Evolutionary conservation across 805 yeast genomes (phyloP).

Genomic region (Myxozyma nipponensis): DNA sequence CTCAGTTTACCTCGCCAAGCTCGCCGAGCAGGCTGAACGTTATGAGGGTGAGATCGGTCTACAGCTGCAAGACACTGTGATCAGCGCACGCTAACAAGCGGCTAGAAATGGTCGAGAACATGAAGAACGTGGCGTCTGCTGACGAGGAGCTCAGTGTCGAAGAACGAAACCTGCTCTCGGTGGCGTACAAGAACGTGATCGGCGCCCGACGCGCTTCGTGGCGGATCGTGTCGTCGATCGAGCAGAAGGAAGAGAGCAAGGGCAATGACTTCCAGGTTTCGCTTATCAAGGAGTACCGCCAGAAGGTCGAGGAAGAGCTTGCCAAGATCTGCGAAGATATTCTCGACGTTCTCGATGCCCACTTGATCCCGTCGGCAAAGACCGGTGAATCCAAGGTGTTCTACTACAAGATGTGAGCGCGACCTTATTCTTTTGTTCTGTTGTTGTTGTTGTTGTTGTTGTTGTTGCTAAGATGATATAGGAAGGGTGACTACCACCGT

Average conservation of each 20-base stretch:
- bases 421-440: neutral
- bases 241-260: slow-evolving; percentile 96
- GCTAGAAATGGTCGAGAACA: slow-evolving; percentile 67
- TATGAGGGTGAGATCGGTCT: slow-evolving; percentile 84
- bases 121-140: slow-evolving; percentile 94
- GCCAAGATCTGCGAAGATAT: slow-evolving; percentile 93
- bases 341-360: slow-evolving; percentile 77
- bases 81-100: neutral
- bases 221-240: slow-evolving; percentile 98
- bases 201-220: slow-evolving; percentile 99
- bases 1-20: slow-evolving; percentile 92
- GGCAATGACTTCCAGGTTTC: slow-evolving; percentile 87
- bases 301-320: slow-evolving; percentile 89
- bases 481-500: slow-evolving; percentile 98
- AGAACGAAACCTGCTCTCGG: slow-evolving; percentile 94
- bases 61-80: neutral
- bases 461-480: neutral
- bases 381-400: slow-evolving; percentile 97
- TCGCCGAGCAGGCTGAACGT: slow-evolving; percentile 99
- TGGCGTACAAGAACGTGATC: slow-evolving; percentile 96
- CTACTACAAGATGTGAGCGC: slow-evolving; percentile 78
- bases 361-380: slow-evolving; percentile 89
- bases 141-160: slow-evolving; percentile 95
- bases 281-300: slow-evolving; percentile 89
- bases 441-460: neutral